phyloP scores from a whole-genome alignment of 1,284 basidiomycete species.

The Grifola frondosa region DNA sequence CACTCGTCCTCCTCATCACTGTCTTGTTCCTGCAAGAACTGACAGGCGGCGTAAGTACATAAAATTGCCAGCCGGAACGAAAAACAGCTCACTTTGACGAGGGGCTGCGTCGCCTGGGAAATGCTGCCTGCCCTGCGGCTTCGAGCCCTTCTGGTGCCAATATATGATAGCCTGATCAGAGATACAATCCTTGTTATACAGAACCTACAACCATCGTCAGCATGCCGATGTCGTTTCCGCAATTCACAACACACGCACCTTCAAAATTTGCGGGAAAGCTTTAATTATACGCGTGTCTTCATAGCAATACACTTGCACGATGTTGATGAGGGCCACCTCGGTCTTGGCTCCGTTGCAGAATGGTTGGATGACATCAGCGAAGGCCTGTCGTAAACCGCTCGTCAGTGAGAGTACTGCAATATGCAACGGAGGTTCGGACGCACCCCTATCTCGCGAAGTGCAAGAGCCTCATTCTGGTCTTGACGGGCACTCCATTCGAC shows the following conservation, averaged over 20 bases:
- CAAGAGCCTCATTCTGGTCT: slow-evolving; percentile 86
- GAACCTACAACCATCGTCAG: slow-evolving; percentile 51
- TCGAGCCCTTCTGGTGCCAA: slow-evolving; percentile 96
- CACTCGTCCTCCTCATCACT: slow-evolving; percentile 72
- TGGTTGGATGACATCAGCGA: slow-evolving; percentile 81
- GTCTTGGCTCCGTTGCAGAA: slow-evolving; percentile 87
- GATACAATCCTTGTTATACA: slow-evolving; percentile 94
- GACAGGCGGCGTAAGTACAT: slow-evolving; percentile 15
- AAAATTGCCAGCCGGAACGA: not conserved
- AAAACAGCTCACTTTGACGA: slow-evolving; percentile 75
- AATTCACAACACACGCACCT: slow-evolving; percentile 57
- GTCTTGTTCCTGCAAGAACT: slow-evolving; percentile 83
- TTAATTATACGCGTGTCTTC: slow-evolving; percentile 94
- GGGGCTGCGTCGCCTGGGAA: slow-evolving; percentile 86
- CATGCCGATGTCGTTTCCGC: not conserved
- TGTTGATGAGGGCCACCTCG: slow-evolving; percentile 89
- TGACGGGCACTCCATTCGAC: slow-evolving; percentile 87
- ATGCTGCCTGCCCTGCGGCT: slow-evolving; percentile 91
- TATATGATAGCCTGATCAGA: slow-evolving; percentile 96
- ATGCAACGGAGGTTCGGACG: slow-evolving; percentile 21
- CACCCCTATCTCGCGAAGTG: slow-evolving; percentile 82
- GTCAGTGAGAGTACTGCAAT: slow-evolving; percentile 4
- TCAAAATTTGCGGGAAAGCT: slow-evolving; percentile 90
- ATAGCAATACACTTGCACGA: slow-evolving; percentile 92
- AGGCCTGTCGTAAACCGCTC: slow-evolving; percentile 54